Evolutionary conservation across 106 monocot species (phyloP), one percentile per base, ranked within the genome.

Genomic region (Vanilla planifolia): DNA sequence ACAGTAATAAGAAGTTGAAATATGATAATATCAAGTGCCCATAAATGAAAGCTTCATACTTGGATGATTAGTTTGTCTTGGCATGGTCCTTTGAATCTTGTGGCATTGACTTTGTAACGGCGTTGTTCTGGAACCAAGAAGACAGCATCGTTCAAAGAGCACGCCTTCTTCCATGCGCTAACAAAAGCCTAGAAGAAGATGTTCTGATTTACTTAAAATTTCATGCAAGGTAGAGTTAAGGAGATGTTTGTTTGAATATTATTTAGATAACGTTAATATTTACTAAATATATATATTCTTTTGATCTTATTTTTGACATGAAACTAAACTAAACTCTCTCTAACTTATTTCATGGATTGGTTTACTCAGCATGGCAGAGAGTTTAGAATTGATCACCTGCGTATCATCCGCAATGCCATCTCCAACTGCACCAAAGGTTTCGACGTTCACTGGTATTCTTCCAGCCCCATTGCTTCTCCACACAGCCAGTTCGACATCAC

Each of bases 371-470:
- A n/a, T n/a, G n/a, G n/a, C n/a, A n/a, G n/a, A n/a, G n/a, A n/a
- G n/a, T n/a, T n/a, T n/a, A 30, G 33, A 52, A 35, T 52, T 8
- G 19, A 23, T 33, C 46, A 98, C 96, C 86, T 75, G 74, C n/a
- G 96, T 91, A 35, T 98, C 96, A 71, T 98, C 91, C 21, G 91
- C 34, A 60, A 74, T 22, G 5, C 96, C 91, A 60, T 98, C 91
- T 8, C 96, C 96, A 21, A 85, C 81, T n/a, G 96, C 96, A 2
- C 88, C 91, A 51, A 91, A 92, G 77, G 72, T 82, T 11, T 91
- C 81, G 1, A 98, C 96, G 28, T 92, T 98, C 30, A 94, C 88
- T 1, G 80, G 80, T 33, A 69, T 66, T 66, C 85, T 85, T 16
- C 65, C 68, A 28, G 50, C 24, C 33, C 46, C 66, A 25, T 72